Evolutionary conservation across 257 asterid species (phyloP).

Genomic region (Plantago major): DNA sequence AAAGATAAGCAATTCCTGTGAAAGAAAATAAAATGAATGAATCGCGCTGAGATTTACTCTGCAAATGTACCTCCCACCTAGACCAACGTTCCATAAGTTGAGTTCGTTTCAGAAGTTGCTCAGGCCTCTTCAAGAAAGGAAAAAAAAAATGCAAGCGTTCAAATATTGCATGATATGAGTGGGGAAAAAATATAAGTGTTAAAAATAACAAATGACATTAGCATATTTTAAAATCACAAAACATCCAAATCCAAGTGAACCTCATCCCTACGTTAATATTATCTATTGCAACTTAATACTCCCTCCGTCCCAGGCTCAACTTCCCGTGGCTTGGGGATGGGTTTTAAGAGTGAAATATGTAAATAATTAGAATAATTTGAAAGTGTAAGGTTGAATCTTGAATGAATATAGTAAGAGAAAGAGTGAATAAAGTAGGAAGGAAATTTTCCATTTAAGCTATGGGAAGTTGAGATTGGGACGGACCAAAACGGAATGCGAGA

Average conservation of each 20-base stretch:
- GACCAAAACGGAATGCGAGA: too few relatives aligned
- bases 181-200: too few relatives aligned
- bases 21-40: conserved; percentile 21
- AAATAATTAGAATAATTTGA: too few relatives aligned
- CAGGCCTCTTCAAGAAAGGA: conserved; percentile 80
- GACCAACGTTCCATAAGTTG: conserved; percentile 99
- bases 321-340: too few relatives aligned
- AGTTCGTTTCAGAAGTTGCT: conserved; percentile 85
- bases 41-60: conserved; percentile 20
- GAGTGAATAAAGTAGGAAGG: too few relatives aligned
- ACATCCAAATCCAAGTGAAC: conserved; percentile 10
- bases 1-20: conserved; percentile 17
- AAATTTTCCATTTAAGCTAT: too few relatives aligned
- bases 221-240: conserved; percentile 14
- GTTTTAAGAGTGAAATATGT: too few relatives aligned
- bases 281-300: conserved; percentile 3
- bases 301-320: too few relatives aligned
- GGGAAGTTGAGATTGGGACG: too few relatives aligned
- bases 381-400: too few relatives aligned
- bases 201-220: not conserved
- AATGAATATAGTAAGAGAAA: too few relatives aligned
- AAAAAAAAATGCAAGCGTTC: conserved; percentile 19
- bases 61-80: conserved; percentile 88
- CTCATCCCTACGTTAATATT: conserved; percentile 14
- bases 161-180: conserved; percentile 9